phyloP scores from a whole-genome alignment of 768 basidiomycete genomes.

The Pleurotus citrinopileatus region DNA sequence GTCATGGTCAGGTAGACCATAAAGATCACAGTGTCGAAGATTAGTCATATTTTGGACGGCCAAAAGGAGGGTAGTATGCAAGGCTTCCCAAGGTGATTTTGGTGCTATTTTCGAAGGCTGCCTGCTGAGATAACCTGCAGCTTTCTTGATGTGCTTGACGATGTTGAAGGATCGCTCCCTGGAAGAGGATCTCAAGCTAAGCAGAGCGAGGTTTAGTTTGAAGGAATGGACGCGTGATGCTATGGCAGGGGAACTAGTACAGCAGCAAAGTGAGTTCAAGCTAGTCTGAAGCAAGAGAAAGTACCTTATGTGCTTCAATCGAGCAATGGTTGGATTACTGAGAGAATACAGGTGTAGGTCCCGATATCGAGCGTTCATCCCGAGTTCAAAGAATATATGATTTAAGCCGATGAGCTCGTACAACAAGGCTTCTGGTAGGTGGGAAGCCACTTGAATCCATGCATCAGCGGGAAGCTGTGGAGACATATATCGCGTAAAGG shows the following conservation, averaged over 20 bases:
- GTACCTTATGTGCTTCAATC: background rate
- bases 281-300: background rate
- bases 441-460: background rate
- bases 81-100: background rate
- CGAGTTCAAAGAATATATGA: background rate
- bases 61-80: background rate
- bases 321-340: background rate
- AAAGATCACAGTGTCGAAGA: background rate
- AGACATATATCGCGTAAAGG: background rate
- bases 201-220: too few relatives aligned
- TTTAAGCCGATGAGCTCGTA: background rate
- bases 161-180: too few relatives aligned
- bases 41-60: background rate
- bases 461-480: background rate
- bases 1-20: background rate
- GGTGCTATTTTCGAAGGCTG: too few relatives aligned
- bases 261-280: background rate
- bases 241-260: too few relatives aligned
- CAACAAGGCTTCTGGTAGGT: background rate
- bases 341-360: background rate
- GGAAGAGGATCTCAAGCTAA: too few relatives aligned
- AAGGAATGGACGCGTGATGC: too few relatives aligned
- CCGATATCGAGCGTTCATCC: background rate
- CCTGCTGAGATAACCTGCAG: background rate
- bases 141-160: background rate